Evolutionary conservation across 176 grass and related monocot genomes (phyloP).

Genomic region (Olyra latifolia): DNA sequence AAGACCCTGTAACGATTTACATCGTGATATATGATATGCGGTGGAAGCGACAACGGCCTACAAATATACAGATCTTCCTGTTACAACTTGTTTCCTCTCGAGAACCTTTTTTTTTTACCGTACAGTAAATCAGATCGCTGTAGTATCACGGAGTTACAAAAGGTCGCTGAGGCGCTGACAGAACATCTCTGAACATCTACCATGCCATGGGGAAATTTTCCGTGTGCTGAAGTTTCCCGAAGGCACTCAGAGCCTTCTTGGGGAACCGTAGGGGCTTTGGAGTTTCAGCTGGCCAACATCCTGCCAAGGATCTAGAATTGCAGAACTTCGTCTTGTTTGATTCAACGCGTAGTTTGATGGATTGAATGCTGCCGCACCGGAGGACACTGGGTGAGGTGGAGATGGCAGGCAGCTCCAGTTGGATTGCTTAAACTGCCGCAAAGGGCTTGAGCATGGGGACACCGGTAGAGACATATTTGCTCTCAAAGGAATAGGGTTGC

Average conservation of each 20-base stretch:
- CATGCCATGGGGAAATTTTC: neutral
- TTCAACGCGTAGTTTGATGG: constrained; percentile 38
- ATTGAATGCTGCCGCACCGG: constrained; percentile 30
- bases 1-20: constrained; percentile 33
- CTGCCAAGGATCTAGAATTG: constrained; percentile 47
- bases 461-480: constrained; percentile 76
- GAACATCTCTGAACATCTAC: constrained; percentile 21
- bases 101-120: constrained; percentile 18
- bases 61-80: constrained; percentile 36
- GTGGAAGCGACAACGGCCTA: neutral
- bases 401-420: constrained; percentile 82
- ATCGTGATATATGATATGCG: constrained; percentile 3
- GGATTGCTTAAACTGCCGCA: constrained; percentile 65
- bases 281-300: constrained; percentile 52
- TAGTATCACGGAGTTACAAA: neutral
- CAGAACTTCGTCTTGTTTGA: constrained; percentile 41
- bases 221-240: neutral
- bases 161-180: neutral
- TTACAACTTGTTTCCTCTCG: neutral
- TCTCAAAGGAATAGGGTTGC: constrained; percentile 51
- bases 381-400: constrained; percentile 60
- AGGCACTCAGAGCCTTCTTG: constrained; percentile 55
- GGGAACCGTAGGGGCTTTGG: constrained; percentile 63
- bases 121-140: constrained; percentile 28
- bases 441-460: constrained; percentile 80